phyloP scores from a whole-genome alignment of 257 asterid genomes.

The Handroanthus guayacan region DNA sequence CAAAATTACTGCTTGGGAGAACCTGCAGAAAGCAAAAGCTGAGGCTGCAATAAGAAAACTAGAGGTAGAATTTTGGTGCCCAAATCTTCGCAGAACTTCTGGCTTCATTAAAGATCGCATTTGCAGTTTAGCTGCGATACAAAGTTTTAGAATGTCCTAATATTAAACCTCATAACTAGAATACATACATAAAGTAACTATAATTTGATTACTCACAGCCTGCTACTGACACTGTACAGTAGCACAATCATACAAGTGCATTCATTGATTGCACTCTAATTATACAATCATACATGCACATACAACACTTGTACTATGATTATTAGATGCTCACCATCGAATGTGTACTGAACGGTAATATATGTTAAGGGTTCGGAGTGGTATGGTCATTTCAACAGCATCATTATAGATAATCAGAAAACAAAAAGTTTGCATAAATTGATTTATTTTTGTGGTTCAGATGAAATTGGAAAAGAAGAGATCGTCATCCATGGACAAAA shows the following conservation, averaged over 20 bases:
- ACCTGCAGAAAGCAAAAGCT: slow-evolving; percentile 85
- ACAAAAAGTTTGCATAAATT: neutral
- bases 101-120: neutral
- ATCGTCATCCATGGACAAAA: slow-evolving; percentile 93
- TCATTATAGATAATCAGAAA: neutral
- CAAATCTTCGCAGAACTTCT: neutral
- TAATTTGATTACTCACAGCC: too few species aligned
- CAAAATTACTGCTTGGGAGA: slow-evolving; percentile 81
- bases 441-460: slow-evolving; percentile 49
- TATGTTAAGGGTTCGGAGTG: neutral
- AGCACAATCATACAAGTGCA: too few species aligned
- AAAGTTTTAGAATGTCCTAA: too few species aligned
- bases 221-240: too few species aligned
- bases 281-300: too few species aligned
- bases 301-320: too few species aligned
- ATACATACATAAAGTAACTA: too few species aligned
- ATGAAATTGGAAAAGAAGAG: slow-evolving; percentile 97
- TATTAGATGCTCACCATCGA: too few species aligned
- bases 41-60: slow-evolving; percentile 78
- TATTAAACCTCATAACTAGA: too few species aligned
- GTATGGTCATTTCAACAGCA: neutral
- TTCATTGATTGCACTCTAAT: too few species aligned
- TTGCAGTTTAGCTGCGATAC: neutral
- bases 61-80: slow-evolving; percentile 52
- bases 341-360: neutral